Conservation (phyloP, 257 asterid species). For the Penstemon davidsonii region DNA sequence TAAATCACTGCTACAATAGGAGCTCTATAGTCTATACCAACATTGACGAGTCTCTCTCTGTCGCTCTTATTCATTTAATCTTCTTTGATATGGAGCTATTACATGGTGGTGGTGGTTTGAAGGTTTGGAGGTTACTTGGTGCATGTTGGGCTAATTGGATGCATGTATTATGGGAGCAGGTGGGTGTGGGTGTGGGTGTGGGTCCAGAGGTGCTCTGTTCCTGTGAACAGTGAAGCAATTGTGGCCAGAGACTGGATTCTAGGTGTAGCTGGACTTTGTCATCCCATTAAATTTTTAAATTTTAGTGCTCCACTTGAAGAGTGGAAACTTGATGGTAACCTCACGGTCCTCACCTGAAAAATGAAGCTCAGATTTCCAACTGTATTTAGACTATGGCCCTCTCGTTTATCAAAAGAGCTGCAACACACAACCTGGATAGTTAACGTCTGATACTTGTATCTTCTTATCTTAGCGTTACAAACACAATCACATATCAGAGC, state of each 20-base stretch:
- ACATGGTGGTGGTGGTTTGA: too few relatives aligned
- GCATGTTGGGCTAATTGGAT: too few relatives aligned
- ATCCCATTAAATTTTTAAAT: neutral
- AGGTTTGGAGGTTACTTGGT: too few relatives aligned
- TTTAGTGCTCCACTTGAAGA: neutral
- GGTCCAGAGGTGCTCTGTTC: neutral
- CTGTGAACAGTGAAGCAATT: neutral
- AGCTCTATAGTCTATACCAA: neutral
- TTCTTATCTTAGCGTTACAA: neutral
- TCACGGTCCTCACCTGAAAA: neutral
- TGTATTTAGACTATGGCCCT: neutral
- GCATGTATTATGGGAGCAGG: neutral
- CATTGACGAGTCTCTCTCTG: neutral
- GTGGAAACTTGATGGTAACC: neutral
- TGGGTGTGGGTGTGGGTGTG: neutral
- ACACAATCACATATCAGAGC: neutral
- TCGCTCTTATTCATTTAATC: too few relatives aligned
- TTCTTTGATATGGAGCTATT: too few relatives aligned
- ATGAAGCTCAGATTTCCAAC: neutral
- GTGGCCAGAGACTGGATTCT: too few relatives aligned
- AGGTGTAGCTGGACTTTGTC: neutral
- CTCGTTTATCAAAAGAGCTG: neutral
- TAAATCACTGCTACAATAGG: slow-evolving; percentile 4
- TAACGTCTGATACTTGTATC: too few relatives aligned
- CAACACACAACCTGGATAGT: too few relatives aligned